Conservation (phyloP, 305 asterid genomes). For the Caryopteris hybrid region DNA sequence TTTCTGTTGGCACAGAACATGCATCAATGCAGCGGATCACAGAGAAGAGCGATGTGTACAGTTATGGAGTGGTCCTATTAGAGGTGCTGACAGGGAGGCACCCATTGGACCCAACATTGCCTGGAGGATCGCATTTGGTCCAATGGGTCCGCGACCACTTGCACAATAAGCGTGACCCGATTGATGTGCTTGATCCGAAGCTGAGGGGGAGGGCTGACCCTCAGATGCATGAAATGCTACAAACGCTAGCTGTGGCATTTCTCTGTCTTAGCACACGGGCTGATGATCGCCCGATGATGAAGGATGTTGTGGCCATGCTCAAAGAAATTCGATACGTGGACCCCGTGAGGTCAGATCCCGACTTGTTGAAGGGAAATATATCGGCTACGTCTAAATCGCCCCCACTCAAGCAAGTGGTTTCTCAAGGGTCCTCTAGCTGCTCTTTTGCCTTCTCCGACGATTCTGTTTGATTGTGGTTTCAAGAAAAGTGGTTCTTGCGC, state of each 20-base stretch:
- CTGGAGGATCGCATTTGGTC: constrained; percentile 89
- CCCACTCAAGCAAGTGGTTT: constrained; percentile 32
- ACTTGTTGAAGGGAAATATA: constrained; percentile 42
- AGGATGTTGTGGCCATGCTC: constrained; percentile 95
- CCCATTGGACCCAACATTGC: constrained; percentile 86
- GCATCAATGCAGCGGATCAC: constrained; percentile 71
- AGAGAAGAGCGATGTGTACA: constrained; percentile 87
- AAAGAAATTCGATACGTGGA: constrained; percentile 73
- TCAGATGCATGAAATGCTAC: constrained; percentile 95
- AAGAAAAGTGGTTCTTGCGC: constrained; percentile 17
- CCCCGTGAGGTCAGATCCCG: constrained; percentile 44
- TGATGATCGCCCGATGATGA: constrained; percentile 85
- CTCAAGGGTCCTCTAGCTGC: constrained; percentile 78
- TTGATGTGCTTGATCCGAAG: constrained; percentile 78
- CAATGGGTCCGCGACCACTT: constrained; percentile 85
- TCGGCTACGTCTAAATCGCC: constrained; percentile 41
- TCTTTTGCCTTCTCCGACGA: constrained; percentile 86
- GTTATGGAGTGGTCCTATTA: constrained; percentile 76
- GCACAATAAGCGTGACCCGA: constrained; percentile 54
- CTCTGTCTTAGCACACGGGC: constrained; percentile 68
- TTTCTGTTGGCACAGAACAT: constrained; percentile 52
- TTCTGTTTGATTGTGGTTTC: constrained; percentile 37
- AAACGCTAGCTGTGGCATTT: constrained; percentile 83
- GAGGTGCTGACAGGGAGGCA: constrained; percentile 97
- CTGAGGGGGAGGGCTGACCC: constrained; percentile 91